Percentiles rank a stretch among this genome's conserved stretches.
These are phyloP conservation scores for Macrolepiota fuliginosa DNA, from an alignment of 768 basidiomycete species.

Conservation along the genomic window DNA sequence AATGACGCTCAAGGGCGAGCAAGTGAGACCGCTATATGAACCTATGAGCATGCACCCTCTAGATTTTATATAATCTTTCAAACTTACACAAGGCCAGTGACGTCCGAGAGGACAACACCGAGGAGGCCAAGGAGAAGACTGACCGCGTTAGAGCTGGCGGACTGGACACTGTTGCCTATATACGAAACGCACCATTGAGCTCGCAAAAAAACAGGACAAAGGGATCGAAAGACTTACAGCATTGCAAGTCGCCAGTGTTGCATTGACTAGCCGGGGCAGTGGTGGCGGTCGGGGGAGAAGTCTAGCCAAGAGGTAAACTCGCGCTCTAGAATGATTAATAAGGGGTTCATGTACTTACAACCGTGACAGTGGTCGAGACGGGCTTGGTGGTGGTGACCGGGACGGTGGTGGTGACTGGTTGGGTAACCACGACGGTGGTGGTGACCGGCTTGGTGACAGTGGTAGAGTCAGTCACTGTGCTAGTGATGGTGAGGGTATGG, in stretches of 20 bases:
- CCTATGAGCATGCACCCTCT: slow-evolving; percentile 9
- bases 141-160: slow-evolving; percentile 18
- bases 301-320: neutral
- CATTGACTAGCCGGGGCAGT: slow-evolving; percentile 25
- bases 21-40: slow-evolving; percentile 26
- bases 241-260: slow-evolving; percentile 27
- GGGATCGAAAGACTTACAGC: slow-evolving; percentile 20
- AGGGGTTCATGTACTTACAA: neutral
- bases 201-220: slow-evolving; percentile 14
- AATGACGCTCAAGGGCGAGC: slow-evolving; percentile 26
- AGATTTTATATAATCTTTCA: neutral
- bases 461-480: slow-evolving; percentile 13
- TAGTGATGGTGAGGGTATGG: slow-evolving; percentile 15
- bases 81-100: slow-evolving; percentile 27
- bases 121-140: slow-evolving; percentile 27
- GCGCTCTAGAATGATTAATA: neutral
- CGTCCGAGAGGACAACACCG: slow-evolving; percentile 23
- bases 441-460: slow-evolving; percentile 12
- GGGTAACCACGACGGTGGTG: slow-evolving; percentile 12
- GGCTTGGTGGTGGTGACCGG: slow-evolving; percentile 16
- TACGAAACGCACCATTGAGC: slow-evolving; percentile 7
- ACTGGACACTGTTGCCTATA: slow-evolving; percentile 1
- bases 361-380: slow-evolving; percentile 12
- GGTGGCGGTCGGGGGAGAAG: slow-evolving; percentile 18
- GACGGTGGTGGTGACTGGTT: slow-evolving; percentile 11